These are phyloP conservation scores for Cylindrodendrum hubeiense DNA, from an alignment of 2,329 filamentous ascomycete species.

Conservation along the genomic window DNA sequence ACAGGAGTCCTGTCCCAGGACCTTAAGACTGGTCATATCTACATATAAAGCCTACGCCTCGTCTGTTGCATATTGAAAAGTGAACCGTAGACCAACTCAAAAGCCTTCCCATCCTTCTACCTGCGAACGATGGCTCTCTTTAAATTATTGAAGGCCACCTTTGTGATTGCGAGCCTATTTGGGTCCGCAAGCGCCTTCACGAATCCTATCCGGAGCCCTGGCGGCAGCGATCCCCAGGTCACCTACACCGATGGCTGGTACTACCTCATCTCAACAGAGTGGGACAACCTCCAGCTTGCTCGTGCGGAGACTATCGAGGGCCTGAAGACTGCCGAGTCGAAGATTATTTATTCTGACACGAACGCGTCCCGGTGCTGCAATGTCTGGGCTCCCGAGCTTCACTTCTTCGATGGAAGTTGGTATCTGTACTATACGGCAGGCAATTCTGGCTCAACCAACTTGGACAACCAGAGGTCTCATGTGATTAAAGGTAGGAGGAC, in stretches of 20 bases:
- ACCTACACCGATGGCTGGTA: constrained; percentile 66
- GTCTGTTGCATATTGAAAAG: too few species aligned
- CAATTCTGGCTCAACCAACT: constrained; percentile 49
- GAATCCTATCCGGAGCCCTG: constrained; percentile 63
- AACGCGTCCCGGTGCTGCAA: constrained; percentile 63
- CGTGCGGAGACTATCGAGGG: constrained; percentile 66
- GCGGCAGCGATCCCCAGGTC: constrained; percentile 66
- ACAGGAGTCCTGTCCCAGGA: too few species aligned
- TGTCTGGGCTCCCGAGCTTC: constrained; percentile 70
- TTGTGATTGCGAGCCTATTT: constrained; percentile 11
- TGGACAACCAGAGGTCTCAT: constrained; percentile 64
- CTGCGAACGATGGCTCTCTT: too few species aligned
- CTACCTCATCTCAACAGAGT: constrained; percentile 69
- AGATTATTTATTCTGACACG: constrained; percentile 62
- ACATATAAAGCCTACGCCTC: too few species aligned
- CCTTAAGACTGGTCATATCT: too few species aligned
- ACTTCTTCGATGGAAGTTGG: constrained; percentile 62
- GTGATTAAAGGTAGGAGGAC: constrained; percentile 59
- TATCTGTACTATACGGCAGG: constrained; percentile 71
- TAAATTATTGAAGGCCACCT: too few species aligned
- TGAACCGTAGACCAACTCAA: too few species aligned
- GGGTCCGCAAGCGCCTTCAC: constrained; percentile 53
- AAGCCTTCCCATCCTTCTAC: too few species aligned
- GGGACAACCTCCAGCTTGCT: constrained; percentile 67
- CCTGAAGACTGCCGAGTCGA: constrained; percentile 65